phyloP scores from a whole-genome alignment of 2,329 filamentous ascomycete genomes.

The Pestalotiopsis sp. region DNA sequence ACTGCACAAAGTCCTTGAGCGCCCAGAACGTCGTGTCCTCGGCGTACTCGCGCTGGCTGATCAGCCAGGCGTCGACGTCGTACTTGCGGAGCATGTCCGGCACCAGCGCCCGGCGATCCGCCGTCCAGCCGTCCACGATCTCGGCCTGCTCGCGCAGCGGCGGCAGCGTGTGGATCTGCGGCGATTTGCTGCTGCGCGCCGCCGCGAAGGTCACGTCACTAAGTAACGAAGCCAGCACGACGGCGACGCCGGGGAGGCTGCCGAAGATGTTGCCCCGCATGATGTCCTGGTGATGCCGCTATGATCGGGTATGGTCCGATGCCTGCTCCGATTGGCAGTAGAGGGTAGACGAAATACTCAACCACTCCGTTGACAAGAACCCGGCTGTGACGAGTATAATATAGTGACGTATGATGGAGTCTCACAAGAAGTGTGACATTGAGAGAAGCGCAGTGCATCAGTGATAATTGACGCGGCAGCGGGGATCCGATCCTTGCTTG shows the following conservation, averaged over 20 bases:
- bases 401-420: background rate
- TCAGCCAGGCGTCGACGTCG: slow-evolving; percentile 51
- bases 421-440: background rate
- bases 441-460: background rate
- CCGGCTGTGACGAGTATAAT: background rate
- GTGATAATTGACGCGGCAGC: background rate
- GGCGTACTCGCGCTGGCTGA: slow-evolving; percentile 54
- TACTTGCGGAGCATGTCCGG: slow-evolving; percentile 46
- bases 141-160: slow-evolving; percentile 45
- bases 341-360: background rate
- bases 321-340: background rate
- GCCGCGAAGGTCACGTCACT: background rate
- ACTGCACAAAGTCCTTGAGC: slow-evolving; percentile 46
- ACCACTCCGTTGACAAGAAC: background rate
- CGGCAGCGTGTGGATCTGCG: slow-evolving; percentile 42
- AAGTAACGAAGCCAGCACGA: background rate
- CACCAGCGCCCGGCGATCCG: slow-evolving; percentile 43
- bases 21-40: slow-evolving; percentile 57
- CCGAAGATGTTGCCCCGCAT: slow-evolving; percentile 13
- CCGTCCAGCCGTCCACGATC: slow-evolving; percentile 47
- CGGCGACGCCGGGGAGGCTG: background rate
- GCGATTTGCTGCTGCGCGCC: slow-evolving; percentile 20
- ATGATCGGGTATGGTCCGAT: background rate
- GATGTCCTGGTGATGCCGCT: background rate
- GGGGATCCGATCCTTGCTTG: background rate